These are phyloP conservation scores for Diaporthe amygdali DNA, from an alignment of 2,329 filamentous ascomycete genomes.

Conservation along the genomic window DNA sequence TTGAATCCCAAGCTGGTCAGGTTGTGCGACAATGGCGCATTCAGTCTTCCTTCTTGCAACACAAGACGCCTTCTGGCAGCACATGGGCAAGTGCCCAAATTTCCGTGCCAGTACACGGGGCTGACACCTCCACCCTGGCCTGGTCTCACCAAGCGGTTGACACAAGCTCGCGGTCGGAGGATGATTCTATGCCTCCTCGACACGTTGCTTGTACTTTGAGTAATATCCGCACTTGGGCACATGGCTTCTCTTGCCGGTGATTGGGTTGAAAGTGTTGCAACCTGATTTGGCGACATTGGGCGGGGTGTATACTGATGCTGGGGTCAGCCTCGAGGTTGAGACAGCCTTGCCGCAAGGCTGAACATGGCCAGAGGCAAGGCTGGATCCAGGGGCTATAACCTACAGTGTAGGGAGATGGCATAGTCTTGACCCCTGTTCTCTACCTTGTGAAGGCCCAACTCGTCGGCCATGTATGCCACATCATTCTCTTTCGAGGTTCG, in stretches of 20 bases:
- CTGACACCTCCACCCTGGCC: background rate
- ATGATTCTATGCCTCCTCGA: slow-evolving; percentile 39
- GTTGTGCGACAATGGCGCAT: background rate
- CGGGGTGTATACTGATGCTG: slow-evolving; percentile 73
- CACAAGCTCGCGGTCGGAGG: background rate
- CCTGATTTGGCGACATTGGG: slow-evolving; percentile 86
- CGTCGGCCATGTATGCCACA: slow-evolving; percentile 91
- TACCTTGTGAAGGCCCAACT: slow-evolving; percentile 84
- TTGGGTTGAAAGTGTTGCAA: slow-evolving; percentile 80
- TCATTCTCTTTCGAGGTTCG: slow-evolving; percentile 72
- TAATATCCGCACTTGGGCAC: slow-evolving; percentile 75
- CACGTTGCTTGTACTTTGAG: slow-evolving; percentile 63
- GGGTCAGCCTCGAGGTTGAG: slow-evolving; percentile 13
- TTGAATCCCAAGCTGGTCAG: background rate
- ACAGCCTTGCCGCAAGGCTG: slow-evolving; percentile 21
- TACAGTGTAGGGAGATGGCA: slow-evolving; percentile 83
- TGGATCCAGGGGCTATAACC: slow-evolving; percentile 36
- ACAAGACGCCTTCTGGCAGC: background rate
- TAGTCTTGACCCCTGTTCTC: slow-evolving; percentile 76
- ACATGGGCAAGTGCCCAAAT: background rate
- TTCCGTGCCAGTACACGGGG: background rate
- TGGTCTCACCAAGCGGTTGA: slow-evolving; percentile 17
- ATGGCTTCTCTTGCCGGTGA: slow-evolving; percentile 76
- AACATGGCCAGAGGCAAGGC: slow-evolving; percentile 3
- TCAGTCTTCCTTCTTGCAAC: background rate